Percentiles rank a stretch among this genome's conserved stretches.
Conservation (phyloP, 257 asterid species). For the Solanum lycopersicoides region DNA sequence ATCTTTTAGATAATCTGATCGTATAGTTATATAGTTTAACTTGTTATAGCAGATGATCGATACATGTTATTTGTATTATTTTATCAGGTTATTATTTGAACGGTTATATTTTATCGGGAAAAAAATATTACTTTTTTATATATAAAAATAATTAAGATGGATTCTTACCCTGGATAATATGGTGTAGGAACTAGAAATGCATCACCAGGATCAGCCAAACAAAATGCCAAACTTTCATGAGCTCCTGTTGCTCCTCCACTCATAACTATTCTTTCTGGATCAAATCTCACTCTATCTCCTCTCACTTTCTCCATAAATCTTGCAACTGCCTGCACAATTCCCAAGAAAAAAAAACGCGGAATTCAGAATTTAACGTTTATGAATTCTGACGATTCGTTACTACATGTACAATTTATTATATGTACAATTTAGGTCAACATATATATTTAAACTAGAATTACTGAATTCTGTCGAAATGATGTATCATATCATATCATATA, state of each 20-base stretch:
- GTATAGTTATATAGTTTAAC: not conserved
- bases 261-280: constrained; percentile 14
- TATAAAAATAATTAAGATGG: too few relatives aligned
- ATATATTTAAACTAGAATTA: not conserved
- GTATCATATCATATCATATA: too few relatives aligned
- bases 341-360: not conserved
- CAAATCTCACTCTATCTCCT: constrained; percentile 14
- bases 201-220: constrained; percentile 21
- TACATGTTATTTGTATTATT: not conserved
- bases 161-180: constrained; percentile 20
- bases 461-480: not conserved
- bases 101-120: not conserved
- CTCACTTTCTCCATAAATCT: constrained; percentile 18
- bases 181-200: constrained; percentile 19
- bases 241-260: constrained; percentile 25
- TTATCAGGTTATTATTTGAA: not conserved
- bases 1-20: not conserved
- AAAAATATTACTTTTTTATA: not conserved
- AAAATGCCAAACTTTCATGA: constrained; percentile 7
- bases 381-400: too few relatives aligned
- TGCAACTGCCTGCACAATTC: constrained; percentile 12
- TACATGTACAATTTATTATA: too few relatives aligned
- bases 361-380: too few relatives aligned
- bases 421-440: too few relatives aligned
- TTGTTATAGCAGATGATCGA: not conserved